Evolutionary conservation across 2,329 filamentous ascomycete species (phyloP).

Genomic region (Curvularia lunata): DNA sequence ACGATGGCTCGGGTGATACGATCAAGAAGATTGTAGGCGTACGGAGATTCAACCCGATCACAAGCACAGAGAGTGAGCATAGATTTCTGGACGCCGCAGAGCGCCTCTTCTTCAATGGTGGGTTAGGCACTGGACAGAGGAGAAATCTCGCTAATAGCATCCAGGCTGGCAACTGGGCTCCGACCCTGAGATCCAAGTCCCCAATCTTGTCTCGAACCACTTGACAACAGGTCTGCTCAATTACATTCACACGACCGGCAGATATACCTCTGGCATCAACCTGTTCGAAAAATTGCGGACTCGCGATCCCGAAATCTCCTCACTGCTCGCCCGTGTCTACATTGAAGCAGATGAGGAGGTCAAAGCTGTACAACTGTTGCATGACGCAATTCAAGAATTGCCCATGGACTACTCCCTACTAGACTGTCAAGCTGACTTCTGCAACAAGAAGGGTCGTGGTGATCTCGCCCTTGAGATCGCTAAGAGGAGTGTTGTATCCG

Average conservation of each 20-base stretch:
- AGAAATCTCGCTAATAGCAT: constrained; percentile 13
- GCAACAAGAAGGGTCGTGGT: constrained; percentile 84
- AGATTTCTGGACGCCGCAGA: constrained; percentile 94
- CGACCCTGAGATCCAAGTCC: constrained; percentile 95
- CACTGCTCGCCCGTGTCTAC: constrained; percentile 85
- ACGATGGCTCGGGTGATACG: constrained; percentile 90
- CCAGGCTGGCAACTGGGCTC: constrained; percentile 90
- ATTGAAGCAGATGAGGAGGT: constrained; percentile 97
- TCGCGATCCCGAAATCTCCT: constrained; percentile 92
- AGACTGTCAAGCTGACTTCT: constrained; percentile 90
- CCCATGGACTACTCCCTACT: constrained; percentile 98
- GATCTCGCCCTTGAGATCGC: constrained; percentile 91
- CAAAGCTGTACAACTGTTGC: constrained; percentile 85
- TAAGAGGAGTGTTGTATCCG: constrained; percentile 91
- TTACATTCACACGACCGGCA: constrained; percentile 94
- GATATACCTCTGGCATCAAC: constrained; percentile 94
- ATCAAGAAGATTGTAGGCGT: constrained; percentile 99
- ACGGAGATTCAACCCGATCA: constrained; percentile 94
- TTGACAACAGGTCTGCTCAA: constrained; percentile 90
- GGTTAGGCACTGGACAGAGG: not conserved
- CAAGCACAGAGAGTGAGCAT: constrained; percentile 97
- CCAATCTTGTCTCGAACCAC: constrained; percentile 95
- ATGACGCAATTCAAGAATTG: constrained; percentile 85
- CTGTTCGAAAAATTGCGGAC: constrained; percentile 94
- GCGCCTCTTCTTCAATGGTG: constrained; percentile 90